Evolutionary conservation across 208 protist species (phyloP), one percentile per base, ranked within the genome.

Genomic region (Porcisia hertigi): DNA sequence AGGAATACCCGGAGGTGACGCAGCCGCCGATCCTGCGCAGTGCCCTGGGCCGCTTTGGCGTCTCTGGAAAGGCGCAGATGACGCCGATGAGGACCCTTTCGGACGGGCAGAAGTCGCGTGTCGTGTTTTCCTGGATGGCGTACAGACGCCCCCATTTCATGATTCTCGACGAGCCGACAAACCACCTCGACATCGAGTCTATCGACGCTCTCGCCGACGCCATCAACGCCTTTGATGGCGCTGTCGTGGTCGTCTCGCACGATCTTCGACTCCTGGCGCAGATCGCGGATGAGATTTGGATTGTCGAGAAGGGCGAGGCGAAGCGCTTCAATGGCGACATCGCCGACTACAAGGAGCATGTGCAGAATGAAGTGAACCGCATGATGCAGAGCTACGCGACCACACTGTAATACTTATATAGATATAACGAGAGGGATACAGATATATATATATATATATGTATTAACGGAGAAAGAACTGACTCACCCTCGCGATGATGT

Each of bases 131-230:
- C 16, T 98, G 97, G 86, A 89, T 99, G 71, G 87, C 96, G 4
- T 97, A 97, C 83, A 76, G 81, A 62, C 81, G 91, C n/a, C 98
- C 98, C 5, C 98, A 99, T 80, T 96, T 99, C 45, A 91, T 99
- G 72, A 95, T 99, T 78, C 88, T 99, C 45, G 98, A 99, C 82
- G 98, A 99, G 92, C 98, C 98, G 20, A 99, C 98, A 3, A 99
- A 99, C 81, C 97, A 99, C 80, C 83, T 99, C 52, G 98, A 99
- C 86, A 99, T 99, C 81, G 97, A 99, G 72, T 98, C 94, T 20
- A 99, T 99, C 80, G 97, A 99, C 74, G 97, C 97, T 30, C 89
- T 99, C 70, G 96, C 94, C 36, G 88, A 98, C 18, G 98, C 97
- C 30, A 95, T 99, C 47, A 97, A 95, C 71, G 70, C 76, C 25